Evolutionary conservation across 306 rosid species (phyloP).

Genomic region (Psophocarpus tetragonolobus): DNA sequence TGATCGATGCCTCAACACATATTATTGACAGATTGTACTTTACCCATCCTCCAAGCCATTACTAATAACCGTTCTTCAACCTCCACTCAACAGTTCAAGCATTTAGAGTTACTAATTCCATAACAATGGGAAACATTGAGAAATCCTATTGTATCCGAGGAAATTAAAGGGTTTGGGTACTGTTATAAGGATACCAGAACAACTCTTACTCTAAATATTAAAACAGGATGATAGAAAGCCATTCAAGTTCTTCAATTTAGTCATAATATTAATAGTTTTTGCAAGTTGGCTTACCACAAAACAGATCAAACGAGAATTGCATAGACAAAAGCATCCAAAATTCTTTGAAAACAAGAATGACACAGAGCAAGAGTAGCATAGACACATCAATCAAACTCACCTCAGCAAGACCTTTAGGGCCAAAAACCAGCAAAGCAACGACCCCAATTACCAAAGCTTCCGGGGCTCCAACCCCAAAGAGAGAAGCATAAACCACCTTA

Average conservation of each 20-base stretch:
- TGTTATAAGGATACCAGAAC: no score
- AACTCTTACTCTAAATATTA: neutral
- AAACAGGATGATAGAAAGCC: neutral
- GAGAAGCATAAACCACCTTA: constrained; percentile 79
- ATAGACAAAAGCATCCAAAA: neutral
- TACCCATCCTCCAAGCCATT: neutral
- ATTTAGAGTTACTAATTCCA: neutral
- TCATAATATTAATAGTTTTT: neutral
- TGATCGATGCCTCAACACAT: no score
- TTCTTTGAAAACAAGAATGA: neutral
- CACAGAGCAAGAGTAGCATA: neutral
- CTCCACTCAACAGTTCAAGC: neutral
- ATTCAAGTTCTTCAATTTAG: neutral
- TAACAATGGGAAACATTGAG: neutral
- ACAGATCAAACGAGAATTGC: neutral
- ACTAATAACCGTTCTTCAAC: neutral
- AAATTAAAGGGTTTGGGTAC: neutral
- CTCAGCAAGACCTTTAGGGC: constrained; percentile 99
- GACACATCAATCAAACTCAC: constrained; percentile 48
- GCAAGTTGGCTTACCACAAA: neutral
- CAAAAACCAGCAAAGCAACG: constrained; percentile 96
- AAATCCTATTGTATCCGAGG: neutral
- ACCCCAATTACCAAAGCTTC: constrained; percentile 99
- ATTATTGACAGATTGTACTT: neutral
- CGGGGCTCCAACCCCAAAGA: constrained; percentile 99